These are phyloP conservation scores for Ceratonia siliqua DNA, from an alignment of 306 rosid genomes.

Conservation along the genomic window DNA sequence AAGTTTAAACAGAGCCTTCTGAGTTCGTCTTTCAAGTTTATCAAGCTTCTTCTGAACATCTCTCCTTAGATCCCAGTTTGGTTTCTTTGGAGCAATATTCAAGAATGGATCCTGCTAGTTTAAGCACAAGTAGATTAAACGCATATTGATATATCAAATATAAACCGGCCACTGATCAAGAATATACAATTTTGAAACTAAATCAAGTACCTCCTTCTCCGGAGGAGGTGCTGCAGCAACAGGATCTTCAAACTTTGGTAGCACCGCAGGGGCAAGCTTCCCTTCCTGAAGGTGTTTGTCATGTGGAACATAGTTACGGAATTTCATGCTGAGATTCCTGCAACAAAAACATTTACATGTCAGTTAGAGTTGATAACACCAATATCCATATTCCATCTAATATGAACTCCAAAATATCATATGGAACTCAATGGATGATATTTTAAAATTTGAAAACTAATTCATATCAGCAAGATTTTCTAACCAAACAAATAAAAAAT, in stretches of 20 bases:
- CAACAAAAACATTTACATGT: conserved; percentile 16
- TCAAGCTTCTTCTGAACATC: conserved; percentile 97
- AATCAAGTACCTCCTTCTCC: conserved; percentile 48
- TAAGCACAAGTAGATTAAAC: background rate
- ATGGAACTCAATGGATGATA: background rate
- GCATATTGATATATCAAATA: background rate
- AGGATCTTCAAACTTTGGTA: conserved; percentile 93
- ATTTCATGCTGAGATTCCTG: conserved; percentile 71
- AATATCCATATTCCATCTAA: background rate
- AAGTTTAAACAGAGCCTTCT: conserved; percentile 76
- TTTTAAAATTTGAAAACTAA: background rate
- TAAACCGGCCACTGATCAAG: background rate
- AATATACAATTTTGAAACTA: background rate
- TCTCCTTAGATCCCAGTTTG: conserved; percentile 93
- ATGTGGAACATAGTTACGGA: conserved; percentile 94
- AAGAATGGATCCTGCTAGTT: conserved; percentile 80
- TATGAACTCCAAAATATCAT: background rate
- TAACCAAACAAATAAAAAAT: background rate
- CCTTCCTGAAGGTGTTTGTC: conserved; percentile 85
- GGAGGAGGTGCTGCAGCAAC: conserved; percentile 60
- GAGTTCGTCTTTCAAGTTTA: conserved; percentile 89
- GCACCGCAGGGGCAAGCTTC: conserved; percentile 76
- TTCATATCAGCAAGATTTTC: background rate
- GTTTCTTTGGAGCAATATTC: conserved; percentile 96
- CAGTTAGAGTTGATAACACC: background rate